Evolutionary conservation across 768 basidiomycete species (phyloP).

Genomic region (Tremella mesenterica): DNA sequence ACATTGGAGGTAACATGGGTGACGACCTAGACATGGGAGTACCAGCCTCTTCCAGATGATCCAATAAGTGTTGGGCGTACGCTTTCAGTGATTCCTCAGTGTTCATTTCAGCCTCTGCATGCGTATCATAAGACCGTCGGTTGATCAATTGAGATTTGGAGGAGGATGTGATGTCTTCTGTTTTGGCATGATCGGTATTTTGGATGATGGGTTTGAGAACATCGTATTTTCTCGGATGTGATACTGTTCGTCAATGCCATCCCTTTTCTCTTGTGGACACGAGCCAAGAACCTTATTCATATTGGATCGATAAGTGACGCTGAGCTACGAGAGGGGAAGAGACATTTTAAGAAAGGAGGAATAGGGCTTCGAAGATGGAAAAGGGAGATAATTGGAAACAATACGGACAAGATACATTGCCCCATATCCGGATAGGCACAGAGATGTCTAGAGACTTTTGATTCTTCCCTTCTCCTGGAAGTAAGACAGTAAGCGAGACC

Average conservation of each 20-base stretch:
- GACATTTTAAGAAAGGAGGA: too few species aligned
- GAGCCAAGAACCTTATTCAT: too few species aligned
- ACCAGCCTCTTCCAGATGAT: not conserved
- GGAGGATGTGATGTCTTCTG: slow-evolving; percentile 13
- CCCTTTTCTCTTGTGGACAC: too few species aligned
- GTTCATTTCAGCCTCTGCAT: not conserved
- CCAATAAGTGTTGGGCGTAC: slow-evolving; percentile 17
- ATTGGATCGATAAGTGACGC: too few species aligned
- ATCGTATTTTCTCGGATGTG: slow-evolving; percentile 62
- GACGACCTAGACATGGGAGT: not conserved
- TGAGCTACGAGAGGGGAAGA: too few species aligned
- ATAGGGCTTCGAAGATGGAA: too few species aligned
- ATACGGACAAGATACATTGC: slow-evolving; percentile 67
- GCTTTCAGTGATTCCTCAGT: slow-evolving; percentile 7
- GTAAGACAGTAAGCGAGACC: slow-evolving; percentile 60
- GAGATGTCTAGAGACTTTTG: slow-evolving; percentile 56
- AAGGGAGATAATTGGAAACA: not conserved
- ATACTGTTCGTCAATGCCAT: slow-evolving; percentile 45
- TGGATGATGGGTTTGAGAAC: slow-evolving; percentile 66
- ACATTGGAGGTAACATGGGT: slow-evolving; percentile 1
- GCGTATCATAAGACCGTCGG: not conserved
- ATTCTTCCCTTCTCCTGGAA: slow-evolving; percentile 39
- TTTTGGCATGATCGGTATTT: slow-evolving; percentile 42
- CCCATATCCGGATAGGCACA: slow-evolving; percentile 84
- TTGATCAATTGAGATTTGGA: not conserved